Base-by-base conservation (phyloP, 345 rosid genomes). In the Combretum micranthum region DNA sequence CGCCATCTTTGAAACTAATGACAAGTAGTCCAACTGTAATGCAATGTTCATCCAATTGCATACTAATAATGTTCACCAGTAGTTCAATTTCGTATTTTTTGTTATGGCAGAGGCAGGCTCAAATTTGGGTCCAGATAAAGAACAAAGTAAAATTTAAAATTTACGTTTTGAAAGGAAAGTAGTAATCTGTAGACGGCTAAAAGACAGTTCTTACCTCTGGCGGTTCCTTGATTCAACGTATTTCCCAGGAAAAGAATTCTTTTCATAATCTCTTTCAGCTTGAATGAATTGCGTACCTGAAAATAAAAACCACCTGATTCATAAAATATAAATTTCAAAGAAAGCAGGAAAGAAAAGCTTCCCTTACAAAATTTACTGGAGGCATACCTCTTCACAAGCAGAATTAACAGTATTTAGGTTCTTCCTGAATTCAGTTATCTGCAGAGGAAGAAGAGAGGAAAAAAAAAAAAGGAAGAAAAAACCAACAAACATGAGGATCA, bases 211-310 rank as follows among this genome's bases (percentile, higher is more conserved):
- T 69, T 61, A 87, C 99, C 99, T 79, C 99, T 87, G 20, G 96
- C 97, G 54, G 99, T 94, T 79, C 99, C 99, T 69, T 94, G 96
- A 77, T 90, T 94, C 75, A 90, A 69, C 7, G 82, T 78, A 66
- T 94, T 94, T 63, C 99, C 99, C 60, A 94, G 75, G 64, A 73
- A 80, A 55, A 94, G 96, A 78, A 94, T 90, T 72, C 66, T 82
- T 80, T 85, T 87, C 99, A 94, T 83, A 59, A 90, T 94, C 64
- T 87, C 97, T 77, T 94, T 90, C 75, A 94, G 65, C 69, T 87
- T 90, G 46, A 51, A 63, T 53, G 97, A 94, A 64, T 62, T 76
- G 48, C 97, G 91, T 61, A 90, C 99, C 99, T 94, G 71, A 62
- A 43, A 52, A 48, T 59, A 68, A 67, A 10, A 42, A 32, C 37